Evolutionary conservation across 1,284 basidiomycete genomes (phyloP), one percentile per base, ranked within the genome.

Genomic region (Erythrobasidium hasegawianum): DNA sequence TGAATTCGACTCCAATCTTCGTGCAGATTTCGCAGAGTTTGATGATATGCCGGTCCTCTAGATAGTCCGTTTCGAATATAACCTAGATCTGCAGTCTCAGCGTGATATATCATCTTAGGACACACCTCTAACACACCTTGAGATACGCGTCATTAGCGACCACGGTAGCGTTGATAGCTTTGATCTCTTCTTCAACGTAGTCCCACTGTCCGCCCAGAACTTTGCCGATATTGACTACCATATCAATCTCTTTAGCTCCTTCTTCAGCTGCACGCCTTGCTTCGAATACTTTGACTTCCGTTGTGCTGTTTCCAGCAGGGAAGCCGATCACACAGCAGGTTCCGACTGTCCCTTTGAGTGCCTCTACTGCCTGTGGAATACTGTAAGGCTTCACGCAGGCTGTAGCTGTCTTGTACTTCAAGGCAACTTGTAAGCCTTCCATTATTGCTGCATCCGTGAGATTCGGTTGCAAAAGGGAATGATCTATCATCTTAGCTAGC

Each of bases 171-270:
- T 73, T 73, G 62, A 73, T 68, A 39, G 60, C 59, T 27, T 64
- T 64, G 53, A 73, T 71, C 64, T 73, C 72, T 14, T 71, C 67
- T 26, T 70, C 68, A 39, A 73, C 72, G 52, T 72, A 73, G 39
- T 64, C 60, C 71, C 71, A 73, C 2, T 73, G 70, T 14, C 67
- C 70, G 26, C 71, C 62, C 24, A 72, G 58, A n/a, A 70, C 72
- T 56, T 72, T 73, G 14, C 72, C 72, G 13, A 72, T 62, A 38
- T 73, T 73, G 26, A 72, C 70, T 7, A 73, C 72, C 69, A 72
- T 71, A 57, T 73, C 72, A 29, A 73, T 71, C 61, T 73, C 72
- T 22, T 69, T 41, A 20, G 68, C 69, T 33, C 71, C 72, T 14
- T 61, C 59, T 29, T 70, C 60, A 8, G 38, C 53, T 2, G 64